phyloP scores from a whole-genome alignment of 768 basidiomycete genomes.

The Tulasnella sp. region DNA sequence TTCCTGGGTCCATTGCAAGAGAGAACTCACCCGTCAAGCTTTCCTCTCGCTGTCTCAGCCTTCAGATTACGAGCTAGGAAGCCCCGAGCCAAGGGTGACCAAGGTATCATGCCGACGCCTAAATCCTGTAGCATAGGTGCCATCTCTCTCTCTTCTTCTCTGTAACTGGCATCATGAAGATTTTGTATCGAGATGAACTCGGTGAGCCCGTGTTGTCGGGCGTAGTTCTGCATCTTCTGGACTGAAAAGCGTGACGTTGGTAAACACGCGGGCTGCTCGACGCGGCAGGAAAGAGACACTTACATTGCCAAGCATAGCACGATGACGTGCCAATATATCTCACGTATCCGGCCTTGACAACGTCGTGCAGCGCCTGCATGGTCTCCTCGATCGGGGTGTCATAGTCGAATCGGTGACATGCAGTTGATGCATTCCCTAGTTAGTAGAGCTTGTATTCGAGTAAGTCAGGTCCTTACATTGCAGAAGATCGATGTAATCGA shows the following conservation, averaged over 20 bases:
- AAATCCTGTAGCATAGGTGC: slow-evolving; percentile 18
- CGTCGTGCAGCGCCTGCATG: slow-evolving; percentile 52
- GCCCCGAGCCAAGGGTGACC: slow-evolving; percentile 21
- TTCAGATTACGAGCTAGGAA: slow-evolving; percentile 20
- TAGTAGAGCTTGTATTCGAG: too few relatives aligned
- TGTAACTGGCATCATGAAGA: slow-evolving; percentile 18
- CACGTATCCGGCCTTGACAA: slow-evolving; percentile 50
- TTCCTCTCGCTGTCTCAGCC: slow-evolving; percentile 10
- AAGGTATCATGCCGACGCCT: slow-evolving; percentile 26
- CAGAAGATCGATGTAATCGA: slow-evolving; percentile 45
- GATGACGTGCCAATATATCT: slow-evolving; percentile 47
- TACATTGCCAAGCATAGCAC: slow-evolving; percentile 40
- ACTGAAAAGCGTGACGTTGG: background rate
- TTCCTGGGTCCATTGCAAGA: background rate
- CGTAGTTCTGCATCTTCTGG: slow-evolving; percentile 29
- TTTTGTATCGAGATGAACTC: slow-evolving; percentile 27
- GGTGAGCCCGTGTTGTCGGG: slow-evolving; percentile 9
- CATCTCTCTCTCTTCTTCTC: slow-evolving; percentile 27
- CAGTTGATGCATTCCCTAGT: too few relatives aligned
- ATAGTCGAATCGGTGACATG: slow-evolving; percentile 49
- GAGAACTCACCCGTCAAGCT: background rate
- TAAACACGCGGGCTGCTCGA: too few relatives aligned
- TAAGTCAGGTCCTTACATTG: slow-evolving; percentile 36
- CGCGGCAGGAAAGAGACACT: background rate
- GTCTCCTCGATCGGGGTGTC: slow-evolving; percentile 52